These are phyloP conservation scores for Bolboschoenoplectus hybrid DNA, from an alignment of 202 grass and related monocot species.

Conservation along the genomic window DNA sequence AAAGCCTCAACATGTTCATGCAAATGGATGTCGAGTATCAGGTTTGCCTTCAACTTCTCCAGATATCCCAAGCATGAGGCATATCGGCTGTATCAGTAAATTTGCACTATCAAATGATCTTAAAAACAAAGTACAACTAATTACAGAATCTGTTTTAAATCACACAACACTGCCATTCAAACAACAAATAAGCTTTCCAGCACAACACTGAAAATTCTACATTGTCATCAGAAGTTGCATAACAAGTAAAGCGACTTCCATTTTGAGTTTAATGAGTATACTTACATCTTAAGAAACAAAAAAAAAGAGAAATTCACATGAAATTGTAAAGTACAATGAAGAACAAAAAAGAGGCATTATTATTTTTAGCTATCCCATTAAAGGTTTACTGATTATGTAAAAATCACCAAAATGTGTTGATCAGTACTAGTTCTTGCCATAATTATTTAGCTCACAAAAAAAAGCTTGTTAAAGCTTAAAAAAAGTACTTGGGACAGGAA, in stretches of 20 bases:
- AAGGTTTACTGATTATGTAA: background rate
- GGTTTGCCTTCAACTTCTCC: conserved; percentile 87
- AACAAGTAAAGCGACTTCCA: background rate
- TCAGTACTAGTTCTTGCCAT: conserved; percentile 17
- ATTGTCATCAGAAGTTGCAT: background rate
- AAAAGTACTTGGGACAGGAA: background rate
- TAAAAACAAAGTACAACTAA: background rate
- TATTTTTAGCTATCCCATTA: background rate
- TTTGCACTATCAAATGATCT: background rate
- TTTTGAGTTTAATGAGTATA: background rate
- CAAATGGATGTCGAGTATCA: conserved; percentile 88
- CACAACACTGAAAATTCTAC: background rate
- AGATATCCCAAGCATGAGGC: conserved; percentile 93
- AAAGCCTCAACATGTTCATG: conserved; percentile 76
- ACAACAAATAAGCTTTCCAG: background rate
- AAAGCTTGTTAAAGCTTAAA: background rate
- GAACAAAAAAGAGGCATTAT: background rate
- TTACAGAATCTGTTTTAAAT: background rate
- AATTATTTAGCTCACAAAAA: background rate
- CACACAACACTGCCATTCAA: background rate
- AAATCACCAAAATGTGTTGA: background rate
- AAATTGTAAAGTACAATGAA: background rate
- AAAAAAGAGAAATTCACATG: background rate
- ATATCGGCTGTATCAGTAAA: conserved; percentile 59
- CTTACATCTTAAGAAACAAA: background rate